phyloP scores from a whole-genome alignment of 805 yeast genomes.

The Candida tammaniensis region DNA sequence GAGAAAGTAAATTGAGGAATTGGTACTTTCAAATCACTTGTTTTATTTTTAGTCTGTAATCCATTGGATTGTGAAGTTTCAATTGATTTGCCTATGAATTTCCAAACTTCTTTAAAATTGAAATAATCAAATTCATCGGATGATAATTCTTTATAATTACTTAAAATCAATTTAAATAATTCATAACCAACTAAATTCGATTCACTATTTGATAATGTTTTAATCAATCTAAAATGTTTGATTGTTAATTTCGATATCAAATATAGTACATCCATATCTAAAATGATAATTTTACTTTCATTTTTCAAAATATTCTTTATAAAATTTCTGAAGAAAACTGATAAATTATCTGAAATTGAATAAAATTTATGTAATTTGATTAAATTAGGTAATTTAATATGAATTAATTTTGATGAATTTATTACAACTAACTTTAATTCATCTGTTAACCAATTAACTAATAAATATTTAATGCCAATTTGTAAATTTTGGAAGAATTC shows the following conservation, averaged over 20 bases:
- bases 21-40: slow-evolving; percentile 6
- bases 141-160: slow-evolving; percentile 32
- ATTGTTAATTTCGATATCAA: slow-evolving; percentile 30
- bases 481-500: slow-evolving; percentile 21
- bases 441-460: slow-evolving; percentile 48
- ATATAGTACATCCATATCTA: slow-evolving; percentile 41
- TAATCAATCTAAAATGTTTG: slow-evolving; percentile 32
- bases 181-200: slow-evolving; percentile 31
- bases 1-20: slow-evolving; percentile 15
- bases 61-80: slow-evolving; percentile 3
- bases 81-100: slow-evolving; percentile 20
- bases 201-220: slow-evolving; percentile 31
- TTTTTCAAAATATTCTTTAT: slow-evolving; percentile 33
- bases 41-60: slow-evolving; percentile 1
- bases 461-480: slow-evolving; percentile 43
- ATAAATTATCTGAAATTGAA: slow-evolving; percentile 36
- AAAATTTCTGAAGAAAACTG: slow-evolving; percentile 38
- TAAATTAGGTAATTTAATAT: slow-evolving; percentile 29
- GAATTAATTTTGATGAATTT: slow-evolving; percentile 34
- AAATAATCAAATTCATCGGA: slow-evolving; percentile 32
- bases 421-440: slow-evolving; percentile 35
- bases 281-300: slow-evolving; percentile 38
- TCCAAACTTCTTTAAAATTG: slow-evolving; percentile 33
- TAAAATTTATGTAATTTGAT: slow-evolving; percentile 32
- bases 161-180: slow-evolving; percentile 31